Percentiles rank a stretch among this genome's conserved stretches.
Conservation (phyloP, 1,139 yeast genomes). For the Pichia sp. region DNA sequence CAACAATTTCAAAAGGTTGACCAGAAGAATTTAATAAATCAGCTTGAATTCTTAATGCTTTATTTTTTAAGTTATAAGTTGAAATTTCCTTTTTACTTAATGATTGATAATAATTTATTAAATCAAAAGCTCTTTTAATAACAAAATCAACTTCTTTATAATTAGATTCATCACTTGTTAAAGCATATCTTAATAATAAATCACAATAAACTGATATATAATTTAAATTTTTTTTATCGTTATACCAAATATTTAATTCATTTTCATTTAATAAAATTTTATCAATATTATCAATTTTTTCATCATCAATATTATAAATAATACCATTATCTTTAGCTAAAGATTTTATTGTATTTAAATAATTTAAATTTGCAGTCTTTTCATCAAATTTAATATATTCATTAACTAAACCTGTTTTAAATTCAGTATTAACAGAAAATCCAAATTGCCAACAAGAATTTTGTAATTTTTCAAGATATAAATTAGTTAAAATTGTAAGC, state of each 20-base stretch:
- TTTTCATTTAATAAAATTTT: slow-evolving; percentile 14
- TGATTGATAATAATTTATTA: slow-evolving; percentile 19
- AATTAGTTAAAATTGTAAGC: slow-evolving; percentile 27
- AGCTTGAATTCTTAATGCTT: slow-evolving; percentile 27
- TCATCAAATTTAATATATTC: slow-evolving; percentile 26
- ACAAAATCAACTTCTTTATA: slow-evolving; percentile 13
- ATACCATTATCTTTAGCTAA: slow-evolving; percentile 21
- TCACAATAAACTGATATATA: slow-evolving; percentile 29
- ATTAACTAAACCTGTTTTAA: slow-evolving; percentile 28
- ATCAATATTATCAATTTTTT: slow-evolving; percentile 2
- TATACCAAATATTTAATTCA: slow-evolving; percentile 22
- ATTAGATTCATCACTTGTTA: slow-evolving; percentile 22
- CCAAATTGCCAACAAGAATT: slow-evolving; percentile 26
- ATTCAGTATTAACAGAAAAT: slow-evolving; percentile 24
- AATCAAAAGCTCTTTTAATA: slow-evolving; percentile 20
- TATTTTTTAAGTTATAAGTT: slow-evolving; percentile 25
- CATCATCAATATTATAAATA: slow-evolving; percentile 10
- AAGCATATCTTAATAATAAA: slow-evolving; percentile 27
- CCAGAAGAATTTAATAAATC: slow-evolving; percentile 17
- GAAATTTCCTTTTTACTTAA: slow-evolving; percentile 16
- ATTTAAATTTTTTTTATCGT: slow-evolving; percentile 20
- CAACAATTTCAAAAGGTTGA: slow-evolving; percentile 17
- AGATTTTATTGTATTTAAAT: slow-evolving; percentile 20
- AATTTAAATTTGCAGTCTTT: slow-evolving; percentile 24
- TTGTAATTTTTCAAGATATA: slow-evolving; percentile 26